Base-by-base conservation (phyloP, 2,329 filamentous ascomycete genomes). In the Colletotrichum kahawae region DNA sequence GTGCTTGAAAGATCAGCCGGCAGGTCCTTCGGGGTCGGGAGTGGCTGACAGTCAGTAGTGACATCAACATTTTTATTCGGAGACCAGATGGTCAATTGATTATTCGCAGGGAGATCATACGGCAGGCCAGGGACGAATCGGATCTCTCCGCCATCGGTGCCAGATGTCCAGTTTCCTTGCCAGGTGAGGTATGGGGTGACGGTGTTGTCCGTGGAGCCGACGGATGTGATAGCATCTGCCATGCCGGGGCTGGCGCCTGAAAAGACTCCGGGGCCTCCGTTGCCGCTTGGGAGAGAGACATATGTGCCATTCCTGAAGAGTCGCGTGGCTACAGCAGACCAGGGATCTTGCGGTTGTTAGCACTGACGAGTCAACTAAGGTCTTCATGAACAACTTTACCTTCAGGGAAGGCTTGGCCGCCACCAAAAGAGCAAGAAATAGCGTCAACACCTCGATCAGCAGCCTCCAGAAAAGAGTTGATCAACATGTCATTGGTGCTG, bases 61-160 rank as follows among this genome's bases (percentile, higher is more conserved):
- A 10, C 24, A 24, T 68, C 66, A 4, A 38, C 18, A 5, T 31
- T 18, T 6, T 54, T 27, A 34, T 74, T 64, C 12, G 71, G 59
- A 2, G 66, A 59, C 71, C 71, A 74, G 14, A 74, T 18, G 8
- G 71, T 74, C 16, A 70, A 29, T 2, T 57, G 21, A 2, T 57
- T 36, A 16, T 70, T 43, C 2, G 59, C 43, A 9, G 67, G 71
- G 6, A 74, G 36, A 29, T 74, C 33, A 18, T 70, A 74, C 12
- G 57, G 66, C 27, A 56, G 7, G 21, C 67, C 71, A 10, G 66
- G 71, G 2, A 63, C 59, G 2, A 74, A 74, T 31, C 81, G 82
- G 7, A 83, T 80, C 63, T 33, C 54, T 24, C 63, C 70, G 2
- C 16, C 59, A n/a, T 65, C 59, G 6, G 5, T 21, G 3, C 33